phyloP scores from a whole-genome alignment of 2,329 filamentous ascomycete species.

The Capronia americana region DNA sequence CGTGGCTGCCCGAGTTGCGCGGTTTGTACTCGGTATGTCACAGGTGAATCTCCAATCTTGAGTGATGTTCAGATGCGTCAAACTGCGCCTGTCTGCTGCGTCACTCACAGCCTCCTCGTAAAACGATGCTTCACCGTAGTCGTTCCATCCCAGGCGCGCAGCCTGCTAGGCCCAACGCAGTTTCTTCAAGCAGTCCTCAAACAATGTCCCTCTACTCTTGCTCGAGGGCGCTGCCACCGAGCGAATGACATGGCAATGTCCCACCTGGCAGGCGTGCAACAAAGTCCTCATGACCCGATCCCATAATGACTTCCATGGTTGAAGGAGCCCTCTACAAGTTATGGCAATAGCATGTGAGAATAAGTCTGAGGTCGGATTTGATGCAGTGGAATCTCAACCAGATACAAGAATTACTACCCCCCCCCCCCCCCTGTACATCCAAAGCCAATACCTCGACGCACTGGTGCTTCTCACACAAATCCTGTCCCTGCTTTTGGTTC shows the following conservation, averaged over 20 bases:
- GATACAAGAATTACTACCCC: no score
- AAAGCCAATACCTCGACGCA: no score
- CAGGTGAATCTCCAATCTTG: neutral
- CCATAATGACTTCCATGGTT: neutral
- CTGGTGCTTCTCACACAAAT: no score
- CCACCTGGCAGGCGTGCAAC: neutral
- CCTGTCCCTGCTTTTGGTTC: no score
- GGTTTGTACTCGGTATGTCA: neutral
- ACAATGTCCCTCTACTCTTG: neutral
- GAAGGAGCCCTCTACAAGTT: neutral
- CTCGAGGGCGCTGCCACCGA: neutral
- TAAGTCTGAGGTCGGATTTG: no score
- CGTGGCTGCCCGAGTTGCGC: neutral
- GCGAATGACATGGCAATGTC: neutral
- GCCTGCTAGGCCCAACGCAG: neutral
- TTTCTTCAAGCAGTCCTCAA: neutral
- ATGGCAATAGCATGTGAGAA: neutral
- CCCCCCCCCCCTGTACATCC: no score
- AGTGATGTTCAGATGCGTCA: slow-evolving; percentile 7
- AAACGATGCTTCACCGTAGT: neutral
- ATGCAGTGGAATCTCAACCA: no score
- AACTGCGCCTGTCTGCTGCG: neutral
- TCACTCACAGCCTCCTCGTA: neutral
- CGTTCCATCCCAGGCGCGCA: neutral
- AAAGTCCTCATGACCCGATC: neutral